A percentile compares a stretch with the other conserved stretches of the same genome.
Conservation (phyloP, 441 rosid species). For the Adansonia rubrostipa region DNA sequence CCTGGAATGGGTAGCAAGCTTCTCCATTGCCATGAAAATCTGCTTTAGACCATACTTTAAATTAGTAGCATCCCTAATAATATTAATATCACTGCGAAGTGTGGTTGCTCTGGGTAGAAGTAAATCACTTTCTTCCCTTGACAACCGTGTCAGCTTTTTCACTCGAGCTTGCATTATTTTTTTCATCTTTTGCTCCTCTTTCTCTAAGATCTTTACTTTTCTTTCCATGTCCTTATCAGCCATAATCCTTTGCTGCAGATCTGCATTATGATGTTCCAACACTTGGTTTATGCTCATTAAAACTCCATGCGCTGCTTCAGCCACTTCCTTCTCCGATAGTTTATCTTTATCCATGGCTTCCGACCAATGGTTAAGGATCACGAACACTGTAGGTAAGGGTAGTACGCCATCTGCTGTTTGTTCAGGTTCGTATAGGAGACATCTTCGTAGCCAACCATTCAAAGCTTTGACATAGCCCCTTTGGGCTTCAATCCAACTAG, state of each 20-base stretch:
- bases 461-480: conserved; percentile 50
- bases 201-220: conserved; percentile 45
- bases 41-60: conserved; percentile 37
- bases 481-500: conserved; percentile 48
- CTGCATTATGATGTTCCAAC: conserved; percentile 34
- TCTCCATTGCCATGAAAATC: conserved; percentile 48
- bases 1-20: conserved; percentile 40
- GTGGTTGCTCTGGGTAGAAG: conserved; percentile 9
- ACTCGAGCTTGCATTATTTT: conserved; percentile 28
- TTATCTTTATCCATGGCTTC: conserved; percentile 27
- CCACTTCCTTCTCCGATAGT: conserved; percentile 38
- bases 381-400: conserved; percentile 27
- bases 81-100: background rate
- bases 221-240: conserved; percentile 47
- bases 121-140: conserved; percentile 29
- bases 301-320: conserved; percentile 34
- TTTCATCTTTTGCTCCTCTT: conserved; percentile 44
- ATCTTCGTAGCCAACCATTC: conserved; percentile 53
- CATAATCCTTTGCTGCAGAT: conserved; percentile 41
- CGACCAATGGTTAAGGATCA: conserved; percentile 29
- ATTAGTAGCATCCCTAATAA: conserved; percentile 19
- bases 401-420: conserved; percentile 36
- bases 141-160: conserved; percentile 23
- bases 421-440: conserved; percentile 46
- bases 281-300: conserved; percentile 29